Evolutionary conservation across 1,139 yeast species (phyloP), one percentile per base, ranked within the genome.

Genomic region (Geotrichum reessii): DNA sequence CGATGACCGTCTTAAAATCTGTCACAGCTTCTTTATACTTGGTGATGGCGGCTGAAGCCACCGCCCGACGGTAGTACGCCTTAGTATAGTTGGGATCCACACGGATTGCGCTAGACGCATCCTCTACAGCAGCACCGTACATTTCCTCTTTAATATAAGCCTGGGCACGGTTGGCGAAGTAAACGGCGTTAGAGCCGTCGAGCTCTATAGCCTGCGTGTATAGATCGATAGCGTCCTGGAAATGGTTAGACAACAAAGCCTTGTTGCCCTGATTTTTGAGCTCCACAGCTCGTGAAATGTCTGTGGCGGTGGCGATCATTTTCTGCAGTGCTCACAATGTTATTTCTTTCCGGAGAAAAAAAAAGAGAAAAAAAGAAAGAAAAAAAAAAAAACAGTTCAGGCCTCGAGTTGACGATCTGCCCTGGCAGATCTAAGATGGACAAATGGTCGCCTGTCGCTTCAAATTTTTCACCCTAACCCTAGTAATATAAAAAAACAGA

Each of bases 151-250:
- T 88, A 69, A 92, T 83, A 65, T 91, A 86, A 0, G 90, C 96
- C 67, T 90, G 95, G 0, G 99, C 97, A 63, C 97, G 78, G 74
- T 93, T 93, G 33, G 97, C 85, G 70, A 76, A 88, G 68, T 84
- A 86, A 21, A 92, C 82, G 0, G 95, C 88, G 62, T 86, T 83
- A n/a, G 76, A 67, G 5, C 81, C 74, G 66, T 87, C 87, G 24
- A 85, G 69, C 48, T 79, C 85, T 55, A 92, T 87, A n/a, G 97
- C 98, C 65, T 79, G 71, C 2, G 93, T 81, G 70, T 93, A 93
- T 12, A 78, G 71, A 4, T 80, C 85, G 37, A 89, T 77, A 9
- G 98, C 97, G 40, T 80, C 79, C 11, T 79, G 80, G 67, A 76
- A 88, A 62, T 83, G 78, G 55, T 87, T 85, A 24, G 76, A 78